phyloP scores from a whole-genome alignment of 192 early-diverging fungal genomes.

The Neocallimastix lanati region DNA sequence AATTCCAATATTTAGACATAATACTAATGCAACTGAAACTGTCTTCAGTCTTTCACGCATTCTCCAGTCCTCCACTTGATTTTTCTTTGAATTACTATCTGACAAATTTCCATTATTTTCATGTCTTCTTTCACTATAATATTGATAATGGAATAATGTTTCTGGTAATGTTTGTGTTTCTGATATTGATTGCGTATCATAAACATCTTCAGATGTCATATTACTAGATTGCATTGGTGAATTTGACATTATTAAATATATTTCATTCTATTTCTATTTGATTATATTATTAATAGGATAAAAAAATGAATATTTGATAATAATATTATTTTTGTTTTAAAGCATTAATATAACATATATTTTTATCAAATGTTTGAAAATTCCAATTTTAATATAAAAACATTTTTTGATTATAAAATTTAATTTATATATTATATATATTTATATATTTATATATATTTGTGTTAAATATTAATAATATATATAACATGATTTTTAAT shows the following conservation, averaged over 20 bases:
- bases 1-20: conserved; percentile 91
- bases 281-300: too few species aligned
- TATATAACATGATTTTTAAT: too few species aligned
- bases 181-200: neutral
- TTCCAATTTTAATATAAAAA: too few species aligned
- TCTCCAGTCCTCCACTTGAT: conserved; percentile 34
- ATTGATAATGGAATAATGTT: neutral
- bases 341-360: too few species aligned
- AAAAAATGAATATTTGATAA: too few species aligned
- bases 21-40: conserved; percentile 62
- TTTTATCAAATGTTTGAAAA: too few species aligned
- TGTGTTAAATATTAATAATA: too few species aligned
- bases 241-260: neutral
- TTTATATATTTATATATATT: too few species aligned
- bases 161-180: neutral
- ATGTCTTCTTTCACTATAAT: conserved; percentile 3
- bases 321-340: too few species aligned
- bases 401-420: too few species aligned
- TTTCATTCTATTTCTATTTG: neutral
- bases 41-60: conserved; percentile 58
- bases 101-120: conserved; percentile 2
- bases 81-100: neutral
- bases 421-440: too few species aligned
- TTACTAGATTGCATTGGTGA: neutral
- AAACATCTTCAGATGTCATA: neutral